Evolutionary conservation across 805 yeast genomes (phyloP), one percentile per base, ranked within the genome.

Genomic region (Barnettozyma populi): DNA sequence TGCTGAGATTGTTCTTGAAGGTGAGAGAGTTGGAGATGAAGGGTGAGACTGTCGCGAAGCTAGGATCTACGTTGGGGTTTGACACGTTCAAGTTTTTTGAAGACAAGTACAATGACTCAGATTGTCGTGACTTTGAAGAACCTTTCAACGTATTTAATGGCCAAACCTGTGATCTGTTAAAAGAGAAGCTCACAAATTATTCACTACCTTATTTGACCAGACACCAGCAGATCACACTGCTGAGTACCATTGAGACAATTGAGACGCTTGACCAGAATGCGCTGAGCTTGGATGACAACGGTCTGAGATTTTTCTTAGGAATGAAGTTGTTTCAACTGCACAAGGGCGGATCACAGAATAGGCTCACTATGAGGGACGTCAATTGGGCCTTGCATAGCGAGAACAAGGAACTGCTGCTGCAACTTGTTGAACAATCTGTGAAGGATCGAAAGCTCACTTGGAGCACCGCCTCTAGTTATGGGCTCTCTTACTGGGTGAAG

Each of bases 371-470:
- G 80, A 73, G 98, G 58, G 97, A 92, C 65, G 75, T 85, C 45
- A 75, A 77, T 44, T 92, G 96, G 90, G 98, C 96, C 0, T 67
- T 86, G 21, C 95, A 89, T 64, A 83, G 94, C 47, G 85, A 80
- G 40, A 82, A 86, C 50, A 86, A 85, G 53, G 90, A 84, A 45
- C 60, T 87, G 27, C 61, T 92, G 18, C 64, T 84, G 11, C 71
- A 74, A 41, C 55, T 75, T 7, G 69, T 84, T 13, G 69, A 72
- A 44, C 63, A 72, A 43, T 62, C 78, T 40, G 69, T 71, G 52
- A 57, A 65, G 49, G 69, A 64, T 49, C 46, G 62, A 39, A 68
- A 73, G 50, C 53, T 87, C 36, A 72, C 78, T 2, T 88, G 96
- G 94, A 63, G 69, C 1, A 67, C 68, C 38, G 80, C 84, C 2